Percentiles rank a stretch among this genome's conserved stretches.
Evolutionary conservation across 2,329 filamentous ascomycete species (phyloP).

Genomic region (Colletotrichum costaricense): DNA sequence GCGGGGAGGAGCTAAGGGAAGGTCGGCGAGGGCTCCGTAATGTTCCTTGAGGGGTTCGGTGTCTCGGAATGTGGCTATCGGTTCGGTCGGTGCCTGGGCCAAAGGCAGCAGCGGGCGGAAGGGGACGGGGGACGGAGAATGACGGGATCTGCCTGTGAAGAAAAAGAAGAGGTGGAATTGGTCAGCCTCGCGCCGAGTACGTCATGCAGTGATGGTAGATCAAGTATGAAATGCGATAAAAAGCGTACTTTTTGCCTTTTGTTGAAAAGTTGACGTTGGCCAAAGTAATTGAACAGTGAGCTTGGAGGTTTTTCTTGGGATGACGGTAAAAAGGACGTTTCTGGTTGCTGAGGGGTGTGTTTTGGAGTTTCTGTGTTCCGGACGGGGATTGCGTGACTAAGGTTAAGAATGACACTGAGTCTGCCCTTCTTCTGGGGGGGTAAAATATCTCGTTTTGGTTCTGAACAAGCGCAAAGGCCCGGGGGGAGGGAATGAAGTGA

Average conservation of each 20-base stretch:
- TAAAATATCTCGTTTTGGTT: slow-evolving; percentile 17
- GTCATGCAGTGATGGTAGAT: slow-evolving; percentile 15
- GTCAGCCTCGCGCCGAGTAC: slow-evolving; percentile 33
- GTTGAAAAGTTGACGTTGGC: background rate
- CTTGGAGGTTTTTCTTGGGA: background rate
- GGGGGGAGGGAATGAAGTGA: too few relatives aligned
- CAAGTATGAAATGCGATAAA: background rate
- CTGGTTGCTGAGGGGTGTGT: slow-evolving; percentile 4
- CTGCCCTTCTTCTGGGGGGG: background rate
- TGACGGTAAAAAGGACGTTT: background rate
- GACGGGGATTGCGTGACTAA: slow-evolving; percentile 35
- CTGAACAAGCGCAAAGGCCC: too few relatives aligned
- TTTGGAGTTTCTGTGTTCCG: background rate
- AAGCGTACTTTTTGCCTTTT: background rate
- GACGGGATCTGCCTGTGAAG: slow-evolving; percentile 29
- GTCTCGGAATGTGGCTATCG: slow-evolving; percentile 24
- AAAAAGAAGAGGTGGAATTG: background rate
- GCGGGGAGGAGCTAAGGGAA: background rate
- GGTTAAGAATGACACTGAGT: slow-evolving; percentile 22
- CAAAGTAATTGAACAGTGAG: background rate
- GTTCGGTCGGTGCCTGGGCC: slow-evolving; percentile 14
- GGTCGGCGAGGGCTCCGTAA: background rate
- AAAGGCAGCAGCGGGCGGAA: slow-evolving; percentile 3
- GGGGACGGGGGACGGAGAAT: slow-evolving; percentile 16
- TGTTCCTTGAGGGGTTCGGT: background rate